Evolutionary conservation across 768 basidiomycete genomes (phyloP).

Genomic region (Boletus rex-veris): DNA sequence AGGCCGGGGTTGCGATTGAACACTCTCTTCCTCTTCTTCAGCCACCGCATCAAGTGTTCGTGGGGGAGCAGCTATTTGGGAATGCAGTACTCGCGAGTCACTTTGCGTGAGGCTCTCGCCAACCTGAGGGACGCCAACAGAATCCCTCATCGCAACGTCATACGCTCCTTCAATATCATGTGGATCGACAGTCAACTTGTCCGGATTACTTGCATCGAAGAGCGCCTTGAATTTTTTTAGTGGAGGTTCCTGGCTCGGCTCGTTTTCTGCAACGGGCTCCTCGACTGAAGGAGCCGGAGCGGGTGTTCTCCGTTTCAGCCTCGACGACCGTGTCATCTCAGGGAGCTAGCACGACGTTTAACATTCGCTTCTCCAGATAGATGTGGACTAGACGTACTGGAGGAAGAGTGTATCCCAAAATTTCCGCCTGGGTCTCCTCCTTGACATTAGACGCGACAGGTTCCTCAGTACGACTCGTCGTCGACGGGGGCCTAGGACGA

Average conservation of each 20-base stretch:
- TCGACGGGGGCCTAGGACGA: slow-evolving; percentile 18
- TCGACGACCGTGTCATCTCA: slow-evolving; percentile 37
- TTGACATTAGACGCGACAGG: slow-evolving; percentile 2
- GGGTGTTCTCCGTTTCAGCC: slow-evolving; percentile 55
- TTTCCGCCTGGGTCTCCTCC: slow-evolving; percentile 8
- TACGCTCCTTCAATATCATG: slow-evolving; percentile 11
- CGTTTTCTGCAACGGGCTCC: slow-evolving; percentile 14
- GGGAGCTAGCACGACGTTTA: slow-evolving; percentile 34
- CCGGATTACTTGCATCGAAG: slow-evolving; percentile 63
- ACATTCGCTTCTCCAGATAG: background rate
- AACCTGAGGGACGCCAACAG: slow-evolving; percentile 11
- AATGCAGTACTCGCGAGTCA: slow-evolving; percentile 11
- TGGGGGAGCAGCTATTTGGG: slow-evolving; percentile 5
- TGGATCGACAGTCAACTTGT: slow-evolving; percentile 32
- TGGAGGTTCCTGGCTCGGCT: slow-evolving; percentile 44
- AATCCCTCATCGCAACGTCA: slow-evolving; percentile 6
- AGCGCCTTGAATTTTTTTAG: slow-evolving; percentile 68
- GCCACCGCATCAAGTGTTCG: slow-evolving; percentile 35
- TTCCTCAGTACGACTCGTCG: slow-evolving; percentile 3
- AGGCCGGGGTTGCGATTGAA: background rate
- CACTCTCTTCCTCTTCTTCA: slow-evolving; percentile 57
- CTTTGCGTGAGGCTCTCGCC: slow-evolving; percentile 29
- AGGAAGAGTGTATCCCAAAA: slow-evolving; percentile 17
- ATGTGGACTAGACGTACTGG: slow-evolving; percentile 19
- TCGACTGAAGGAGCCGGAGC: slow-evolving; percentile 24